phyloP scores from a whole-genome alignment of 805 yeast species.

The Phaffomyces thermotolerans region DNA sequence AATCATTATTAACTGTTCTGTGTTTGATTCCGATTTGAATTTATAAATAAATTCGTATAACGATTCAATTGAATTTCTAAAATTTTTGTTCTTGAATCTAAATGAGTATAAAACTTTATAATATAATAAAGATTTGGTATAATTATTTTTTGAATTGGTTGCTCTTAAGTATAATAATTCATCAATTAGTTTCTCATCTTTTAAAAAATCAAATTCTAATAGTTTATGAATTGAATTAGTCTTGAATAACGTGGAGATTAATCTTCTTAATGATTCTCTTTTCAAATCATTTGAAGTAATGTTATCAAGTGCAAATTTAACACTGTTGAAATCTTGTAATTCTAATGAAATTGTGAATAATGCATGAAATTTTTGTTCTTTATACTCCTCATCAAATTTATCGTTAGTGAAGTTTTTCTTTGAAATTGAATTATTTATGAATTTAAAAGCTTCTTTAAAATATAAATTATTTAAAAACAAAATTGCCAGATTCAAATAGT shows the following conservation, averaged over 20 bases:
- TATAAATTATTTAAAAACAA: slow-evolving; percentile 28
- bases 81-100: slow-evolving; percentile 43
- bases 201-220: slow-evolving; percentile 36
- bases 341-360: slow-evolving; percentile 25
- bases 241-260: slow-evolving; percentile 33
- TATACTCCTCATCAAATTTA: slow-evolving; percentile 16
- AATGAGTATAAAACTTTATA: slow-evolving; percentile 46
- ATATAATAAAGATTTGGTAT: slow-evolving; percentile 31
- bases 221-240: slow-evolving; percentile 33
- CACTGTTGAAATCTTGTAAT: slow-evolving; percentile 25
- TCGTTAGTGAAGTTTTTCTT: slow-evolving; percentile 15
- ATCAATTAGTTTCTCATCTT: slow-evolving; percentile 37
- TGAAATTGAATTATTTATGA: slow-evolving; percentile 23
- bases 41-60: slow-evolving; percentile 33
- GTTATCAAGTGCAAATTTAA: slow-evolving; percentile 28
- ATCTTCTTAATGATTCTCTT: slow-evolving; percentile 24
- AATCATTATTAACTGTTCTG: slow-evolving; percentile 14
- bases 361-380: slow-evolving; percentile 17
- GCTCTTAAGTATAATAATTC: slow-evolving; percentile 30
- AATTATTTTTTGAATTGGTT: slow-evolving; percentile 18
- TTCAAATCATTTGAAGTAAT: slow-evolving; percentile 14
- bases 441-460: slow-evolving; percentile 29
- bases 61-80: slow-evolving; percentile 40
- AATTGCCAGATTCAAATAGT: slow-evolving; percentile 31
- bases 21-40: slow-evolving; percentile 5